Conservation (phyloP, 176 grass and related monocot genomes). For the Typha latifolia region DNA sequence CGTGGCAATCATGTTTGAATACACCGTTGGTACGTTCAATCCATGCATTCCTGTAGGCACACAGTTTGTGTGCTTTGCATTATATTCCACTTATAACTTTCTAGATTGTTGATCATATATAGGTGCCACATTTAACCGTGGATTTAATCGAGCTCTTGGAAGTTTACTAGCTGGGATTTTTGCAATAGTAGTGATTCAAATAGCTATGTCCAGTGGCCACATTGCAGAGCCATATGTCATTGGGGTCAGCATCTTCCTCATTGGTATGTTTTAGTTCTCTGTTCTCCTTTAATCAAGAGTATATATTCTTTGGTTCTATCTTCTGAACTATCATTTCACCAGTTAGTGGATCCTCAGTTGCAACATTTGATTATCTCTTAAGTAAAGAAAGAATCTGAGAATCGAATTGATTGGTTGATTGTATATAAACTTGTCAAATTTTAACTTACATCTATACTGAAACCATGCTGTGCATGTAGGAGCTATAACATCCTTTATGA, state of each 20-base stretch:
- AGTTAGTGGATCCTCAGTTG: background rate
- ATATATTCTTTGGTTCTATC: slow-evolving; percentile 6
- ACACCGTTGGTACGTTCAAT: slow-evolving; percentile 67
- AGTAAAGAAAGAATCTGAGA: background rate
- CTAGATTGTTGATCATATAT: slow-evolving; percentile 10
- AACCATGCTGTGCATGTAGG: slow-evolving; percentile 22
- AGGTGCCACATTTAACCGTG: slow-evolving; percentile 75
- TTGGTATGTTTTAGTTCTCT: slow-evolving; percentile 36
- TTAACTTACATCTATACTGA: background rate
- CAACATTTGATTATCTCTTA: background rate
- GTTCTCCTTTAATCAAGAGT: background rate
- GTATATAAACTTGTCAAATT: background rate
- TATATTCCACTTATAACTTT: background rate
- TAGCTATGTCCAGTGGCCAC: slow-evolving; percentile 55
- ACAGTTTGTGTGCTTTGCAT: too few relatives aligned
- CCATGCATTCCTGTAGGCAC: too few relatives aligned
- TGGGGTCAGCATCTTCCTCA: slow-evolving; percentile 72
- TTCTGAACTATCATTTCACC: background rate
- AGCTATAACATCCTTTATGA: slow-evolving; percentile 73
- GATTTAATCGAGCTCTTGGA: slow-evolving; percentile 73
- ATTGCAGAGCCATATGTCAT: slow-evolving; percentile 80
- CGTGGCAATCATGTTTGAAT: slow-evolving; percentile 86
- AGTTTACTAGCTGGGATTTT: slow-evolving; percentile 74
- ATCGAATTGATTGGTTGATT: background rate
- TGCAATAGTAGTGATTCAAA: slow-evolving; percentile 63